Percentiles rank a stretch among this genome's conserved stretches.
phyloP scores from a whole-genome alignment of 352 stramenopile species.

The Phytophthora sojae region DNA sequence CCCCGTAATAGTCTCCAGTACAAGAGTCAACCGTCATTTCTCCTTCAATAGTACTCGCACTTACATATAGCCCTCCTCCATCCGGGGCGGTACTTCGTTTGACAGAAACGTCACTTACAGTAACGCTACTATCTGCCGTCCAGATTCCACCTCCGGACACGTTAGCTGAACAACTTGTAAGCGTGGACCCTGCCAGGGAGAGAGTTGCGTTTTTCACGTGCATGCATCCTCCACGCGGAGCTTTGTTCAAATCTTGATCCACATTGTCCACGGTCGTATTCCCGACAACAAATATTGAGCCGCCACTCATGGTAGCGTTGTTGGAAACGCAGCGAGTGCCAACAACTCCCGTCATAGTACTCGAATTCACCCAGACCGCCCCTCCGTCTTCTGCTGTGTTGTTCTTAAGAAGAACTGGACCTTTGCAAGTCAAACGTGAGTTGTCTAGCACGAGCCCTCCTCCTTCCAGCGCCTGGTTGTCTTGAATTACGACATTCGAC shows the following conservation, averaged over 20 bases:
- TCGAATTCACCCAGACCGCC: slow-evolving; percentile 24
- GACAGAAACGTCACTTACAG: slow-evolving; percentile 7
- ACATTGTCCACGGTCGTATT: slow-evolving; percentile 18
- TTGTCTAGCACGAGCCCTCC: slow-evolving; percentile 29
- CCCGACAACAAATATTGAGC: slow-evolving; percentile 20
- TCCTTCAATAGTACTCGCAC: slow-evolving; percentile 24
- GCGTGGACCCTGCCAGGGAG: neutral
- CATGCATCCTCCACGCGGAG: slow-evolving; percentile 22
- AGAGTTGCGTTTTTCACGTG: slow-evolving; percentile 22
- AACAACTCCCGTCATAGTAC: slow-evolving; percentile 22
- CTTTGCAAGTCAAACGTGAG: slow-evolving; percentile 21
- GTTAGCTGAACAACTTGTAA: slow-evolving; percentile 14
- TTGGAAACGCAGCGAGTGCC: slow-evolving; percentile 23
- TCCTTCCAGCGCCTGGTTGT: slow-evolving; percentile 26
- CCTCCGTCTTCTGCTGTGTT: slow-evolving; percentile 26
- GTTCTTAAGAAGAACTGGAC: slow-evolving; percentile 10
- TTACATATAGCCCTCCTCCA: slow-evolving; percentile 30
- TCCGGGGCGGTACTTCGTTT: slow-evolving; percentile 1
- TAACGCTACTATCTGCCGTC: slow-evolving; percentile 24
- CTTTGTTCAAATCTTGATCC: slow-evolving; percentile 17
- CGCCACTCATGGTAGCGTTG: slow-evolving; percentile 15
- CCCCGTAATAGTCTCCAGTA: slow-evolving; percentile 16
- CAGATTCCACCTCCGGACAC: slow-evolving; percentile 39
- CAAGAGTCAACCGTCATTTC: slow-evolving; percentile 25
- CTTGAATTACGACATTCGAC: slow-evolving; percentile 25